Percentiles rank a stretch among this genome's conserved stretches.
phyloP scores from a whole-genome alignment of 768 basidiomycete species.

The Trametes villosa region DNA sequence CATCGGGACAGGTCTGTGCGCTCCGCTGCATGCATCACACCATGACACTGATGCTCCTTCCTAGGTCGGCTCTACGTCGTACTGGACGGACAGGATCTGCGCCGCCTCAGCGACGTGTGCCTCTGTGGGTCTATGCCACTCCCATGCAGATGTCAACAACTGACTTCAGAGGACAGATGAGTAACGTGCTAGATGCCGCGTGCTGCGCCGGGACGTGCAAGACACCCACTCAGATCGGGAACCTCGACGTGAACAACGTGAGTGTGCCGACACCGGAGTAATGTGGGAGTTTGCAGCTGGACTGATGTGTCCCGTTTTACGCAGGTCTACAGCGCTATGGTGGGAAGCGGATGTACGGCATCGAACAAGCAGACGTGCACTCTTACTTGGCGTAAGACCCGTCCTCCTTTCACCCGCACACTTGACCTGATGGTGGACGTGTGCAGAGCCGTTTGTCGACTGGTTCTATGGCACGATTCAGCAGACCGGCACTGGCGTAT shows the following conservation, averaged over 20 bases:
- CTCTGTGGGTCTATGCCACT: background rate
- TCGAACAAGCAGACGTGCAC: conserved; percentile 1
- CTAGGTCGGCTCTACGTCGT: background rate
- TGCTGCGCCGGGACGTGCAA: conserved; percentile 12
- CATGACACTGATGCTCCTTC: too few species aligned
- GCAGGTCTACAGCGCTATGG: background rate
- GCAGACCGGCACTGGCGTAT: background rate
- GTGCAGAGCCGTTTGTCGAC: conserved; percentile 8
- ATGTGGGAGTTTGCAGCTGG: too few species aligned
- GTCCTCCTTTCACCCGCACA: too few species aligned
- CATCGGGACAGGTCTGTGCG: background rate
- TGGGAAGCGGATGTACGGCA: background rate
- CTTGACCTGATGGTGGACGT: too few species aligned
- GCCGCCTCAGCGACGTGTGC: conserved; percentile 6
- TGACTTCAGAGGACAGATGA: background rate
- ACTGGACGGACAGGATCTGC: conserved; percentile 5
- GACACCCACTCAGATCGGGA: background rate
- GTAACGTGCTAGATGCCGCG: background rate
- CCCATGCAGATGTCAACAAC: too few species aligned
- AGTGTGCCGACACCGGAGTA: background rate
- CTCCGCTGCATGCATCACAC: background rate
- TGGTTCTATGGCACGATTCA: conserved; percentile 9
- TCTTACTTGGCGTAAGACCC: conserved; percentile 7
- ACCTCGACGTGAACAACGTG: conserved; percentile 6
- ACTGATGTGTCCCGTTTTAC: background rate